These are phyloP conservation scores for Penicillium subrubescens DNA, from an alignment of 495 filamentous ascomycete species.

Conservation along the genomic window DNA sequence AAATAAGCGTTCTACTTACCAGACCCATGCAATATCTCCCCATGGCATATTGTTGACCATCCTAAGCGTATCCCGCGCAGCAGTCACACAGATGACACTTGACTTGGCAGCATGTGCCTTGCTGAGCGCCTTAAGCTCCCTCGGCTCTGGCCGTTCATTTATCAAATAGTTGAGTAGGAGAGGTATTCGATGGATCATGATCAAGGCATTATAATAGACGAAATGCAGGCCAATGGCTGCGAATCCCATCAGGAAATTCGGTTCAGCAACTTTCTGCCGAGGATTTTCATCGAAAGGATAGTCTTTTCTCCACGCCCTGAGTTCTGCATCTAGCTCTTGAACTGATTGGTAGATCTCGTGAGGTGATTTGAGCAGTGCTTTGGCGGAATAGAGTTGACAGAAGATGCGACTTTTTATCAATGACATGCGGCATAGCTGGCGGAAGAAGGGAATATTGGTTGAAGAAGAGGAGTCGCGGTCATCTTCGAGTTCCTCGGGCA, in stretches of 20 bases:
- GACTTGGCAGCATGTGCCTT: slow-evolving; percentile 65
- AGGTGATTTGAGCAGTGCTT: slow-evolving; percentile 79
- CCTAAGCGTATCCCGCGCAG: slow-evolving; percentile 86
- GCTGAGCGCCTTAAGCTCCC: slow-evolving; percentile 38
- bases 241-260: slow-evolving; percentile 81
- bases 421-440: slow-evolving; percentile 82
- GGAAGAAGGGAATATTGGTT: slow-evolving; percentile 82
- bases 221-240: slow-evolving; percentile 89
- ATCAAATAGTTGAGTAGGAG: slow-evolving; percentile 85
- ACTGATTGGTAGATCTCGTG: slow-evolving; percentile 86
- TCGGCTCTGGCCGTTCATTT: slow-evolving; percentile 14
- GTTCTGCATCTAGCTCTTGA: slow-evolving; percentile 80
- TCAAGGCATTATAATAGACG: slow-evolving; percentile 92
- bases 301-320: slow-evolving; percentile 86
- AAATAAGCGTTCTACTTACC: slow-evolving; percentile 57
- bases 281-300: slow-evolving; percentile 76
- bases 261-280: slow-evolving; percentile 78
- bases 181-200: slow-evolving; percentile 95
- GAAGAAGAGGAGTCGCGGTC: slow-evolving; percentile 69
- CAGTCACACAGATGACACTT: slow-evolving; percentile 75
- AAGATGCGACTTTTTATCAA: slow-evolving; percentile 92
- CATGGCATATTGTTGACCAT: slow-evolving; percentile 91
- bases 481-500: slow-evolving; percentile 78
- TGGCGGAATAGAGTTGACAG: slow-evolving; percentile 82
- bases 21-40: slow-evolving; percentile 90